Percentiles rank a stretch among this genome's conserved stretches.
These are phyloP conservation scores for Phaeosphaeriaceae sp. DNA, from an alignment of 2,329 filamentous ascomycete genomes.

Conservation along the genomic window DNA sequence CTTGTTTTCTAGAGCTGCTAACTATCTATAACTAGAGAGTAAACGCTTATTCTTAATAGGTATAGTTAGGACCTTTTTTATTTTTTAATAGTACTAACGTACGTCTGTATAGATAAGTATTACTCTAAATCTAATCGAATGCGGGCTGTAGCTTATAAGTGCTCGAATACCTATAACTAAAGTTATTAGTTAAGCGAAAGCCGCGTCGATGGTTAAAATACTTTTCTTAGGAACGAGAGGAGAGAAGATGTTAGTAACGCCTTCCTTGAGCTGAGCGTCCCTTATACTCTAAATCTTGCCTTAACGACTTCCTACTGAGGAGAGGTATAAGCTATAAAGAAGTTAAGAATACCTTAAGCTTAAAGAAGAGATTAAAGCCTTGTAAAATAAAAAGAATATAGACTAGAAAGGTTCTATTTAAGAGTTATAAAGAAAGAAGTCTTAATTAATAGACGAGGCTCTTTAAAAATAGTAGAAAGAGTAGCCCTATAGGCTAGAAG, in stretches of 20 bases:
- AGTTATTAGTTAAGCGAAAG: slow-evolving; percentile 16
- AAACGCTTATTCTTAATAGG: slow-evolving; percentile 15
- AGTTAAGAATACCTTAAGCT: slow-evolving; percentile 14
- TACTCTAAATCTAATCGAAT: slow-evolving; percentile 15
- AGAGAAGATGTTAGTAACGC: slow-evolving; percentile 10
- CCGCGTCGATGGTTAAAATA: slow-evolving; percentile 13
- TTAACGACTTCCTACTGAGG: slow-evolving; percentile 12
- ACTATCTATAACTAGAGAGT: background rate
- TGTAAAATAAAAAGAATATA: slow-evolving; percentile 3
- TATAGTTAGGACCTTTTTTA: slow-evolving; percentile 10
- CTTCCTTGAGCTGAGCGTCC: slow-evolving; percentile 15
- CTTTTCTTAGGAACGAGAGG: slow-evolving; percentile 16
- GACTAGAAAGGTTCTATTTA: slow-evolving; percentile 2
- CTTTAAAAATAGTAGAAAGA: slow-evolving; percentile 18
- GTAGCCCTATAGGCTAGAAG: slow-evolving; percentile 11
- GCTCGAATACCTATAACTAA: slow-evolving; percentile 11
- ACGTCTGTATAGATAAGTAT: slow-evolving; percentile 16
- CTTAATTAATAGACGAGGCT: background rate
- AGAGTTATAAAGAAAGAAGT: slow-evolving; percentile 4
- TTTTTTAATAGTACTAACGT: slow-evolving; percentile 5
- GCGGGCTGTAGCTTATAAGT: slow-evolving; percentile 9
- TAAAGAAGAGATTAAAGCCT: slow-evolving; percentile 6
- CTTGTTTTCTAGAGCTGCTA: background rate
- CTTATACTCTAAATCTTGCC: slow-evolving; percentile 15
- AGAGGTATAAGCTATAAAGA: slow-evolving; percentile 16